Evolutionary conservation across 306 rosid genomes (phyloP), one percentile per base, ranked within the genome.

Genomic region (Benincasa hispida): DNA sequence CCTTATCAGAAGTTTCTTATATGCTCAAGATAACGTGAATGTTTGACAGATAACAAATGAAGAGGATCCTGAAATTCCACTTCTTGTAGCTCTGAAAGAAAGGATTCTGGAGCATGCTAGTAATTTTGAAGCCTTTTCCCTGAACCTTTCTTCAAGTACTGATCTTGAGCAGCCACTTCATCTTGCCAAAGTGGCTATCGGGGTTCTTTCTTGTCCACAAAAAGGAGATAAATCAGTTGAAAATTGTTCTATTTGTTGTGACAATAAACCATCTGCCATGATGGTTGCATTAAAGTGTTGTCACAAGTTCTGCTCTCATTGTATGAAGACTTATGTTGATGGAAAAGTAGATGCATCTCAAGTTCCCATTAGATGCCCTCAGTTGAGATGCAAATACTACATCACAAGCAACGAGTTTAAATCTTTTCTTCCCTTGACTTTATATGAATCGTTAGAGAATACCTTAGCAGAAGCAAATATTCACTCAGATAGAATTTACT

Each of bases 281-380:
- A 91, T 91, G 91, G 76, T 91, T 77, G 78, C 88, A n/a, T 74
- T 94, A 91, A 94, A 90, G 84, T 94, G 98, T 84, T 91, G 91
- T 7, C 98, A 94, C 82, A 89, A 81, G 76, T 94, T 90, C 70
- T 94, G 98, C 77, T 91, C 98, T 0, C 90, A 87, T 77, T 94
- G 98, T 77, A 79, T 94, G 96, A 89, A 86, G 75, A 83, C 89
- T 30, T 91, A 90, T 81, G 95, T 79, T 65, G 89, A 88, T 69
- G 88, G 83, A 79, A 94, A 91, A 80, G 74, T 94, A 53, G 88
- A 82, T 79, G 83, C 89, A 65, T 87, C 88, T 76, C 94, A 87
- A 80, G 96, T 91, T 65, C 97, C 98, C 32, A 85, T 89, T 56
- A 83, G 87, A 82, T 94, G 98, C 76, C 97, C 98, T 79, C 90